Base-by-base conservation (phyloP, 2,329 filamentous ascomycete genomes). In the Aspergillus japonicus region DNA sequence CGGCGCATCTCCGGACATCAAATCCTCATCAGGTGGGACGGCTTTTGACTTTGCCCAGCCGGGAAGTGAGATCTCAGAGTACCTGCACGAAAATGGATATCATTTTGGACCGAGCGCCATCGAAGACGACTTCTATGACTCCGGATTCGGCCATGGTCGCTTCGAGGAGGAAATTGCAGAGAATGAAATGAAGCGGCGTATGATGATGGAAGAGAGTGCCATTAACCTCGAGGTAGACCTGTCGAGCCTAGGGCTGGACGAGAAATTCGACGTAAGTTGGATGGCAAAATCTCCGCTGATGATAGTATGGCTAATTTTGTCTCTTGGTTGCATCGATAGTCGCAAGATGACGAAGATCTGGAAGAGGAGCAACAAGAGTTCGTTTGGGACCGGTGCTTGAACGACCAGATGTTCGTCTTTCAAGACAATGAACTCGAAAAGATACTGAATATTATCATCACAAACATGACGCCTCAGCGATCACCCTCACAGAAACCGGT, bases 351-450 rank as follows among this genome's bases (percentile, higher is more conserved):
- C 19, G 92, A 94, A 58, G 93, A 97, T 56, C 84, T 92, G 21
- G 90, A 92, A 67, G 92, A 96, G 69, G 93, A 97, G 59, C 87
- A 88, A 58, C 93, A 96, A 70, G 95, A 98, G 64, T 99, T 99
- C 70, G 89, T 97, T 62, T 99, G 95, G 95, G 90, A 90, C 64
- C 85, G 90, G 68, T 99, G 95, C 75, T 82, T 96, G 52, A 92
- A 97, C 73, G 95, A 99, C 73, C 95, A 99, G 75, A 99, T 99
- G 95, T 99, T 99, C 73, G 95, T 99, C 42, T 99, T 99, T 74
- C 95, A 99, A 75, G 94, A 98, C 67, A 89, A 87, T 72, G 94
- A 99, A 72, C 84, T 99, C 54, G 90, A 94, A 60, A 88, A 89
- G 60, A 97, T 99, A 69, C 84, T 99, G 66, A 90, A 96, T 72